Evolutionary conservation across 208 protist species (phyloP).

Genomic region (Leishmania arabica): DNA sequence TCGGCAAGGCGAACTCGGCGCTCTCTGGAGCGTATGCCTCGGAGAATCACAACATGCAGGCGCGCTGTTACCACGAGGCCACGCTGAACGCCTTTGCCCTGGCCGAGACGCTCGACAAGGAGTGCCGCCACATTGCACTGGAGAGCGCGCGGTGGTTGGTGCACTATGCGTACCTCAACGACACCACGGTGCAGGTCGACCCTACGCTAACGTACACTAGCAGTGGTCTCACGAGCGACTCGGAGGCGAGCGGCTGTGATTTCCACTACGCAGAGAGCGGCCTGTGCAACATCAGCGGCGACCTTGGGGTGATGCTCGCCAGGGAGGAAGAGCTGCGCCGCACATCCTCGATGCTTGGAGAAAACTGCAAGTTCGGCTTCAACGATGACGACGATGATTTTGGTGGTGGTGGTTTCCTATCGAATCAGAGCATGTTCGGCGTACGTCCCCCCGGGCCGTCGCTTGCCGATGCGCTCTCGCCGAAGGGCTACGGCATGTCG

Average conservation of each 20-base stretch:
- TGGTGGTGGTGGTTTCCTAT: conserved; percentile 4
- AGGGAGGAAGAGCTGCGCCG: conserved; percentile 56
- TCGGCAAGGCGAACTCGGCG: conserved; percentile 65
- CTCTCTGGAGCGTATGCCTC: conserved; percentile 70
- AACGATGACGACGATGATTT: conserved; percentile 29
- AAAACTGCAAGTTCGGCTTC: conserved; percentile 7
- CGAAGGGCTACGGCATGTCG: not conserved
- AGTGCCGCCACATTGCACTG: conserved; percentile 48
- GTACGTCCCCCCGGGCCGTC: conserved; percentile 7
- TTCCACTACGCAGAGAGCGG: conserved; percentile 36
- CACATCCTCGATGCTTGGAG: conserved; percentile 20
- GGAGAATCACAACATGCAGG: conserved; percentile 56
- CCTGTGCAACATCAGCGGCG: conserved; percentile 68
- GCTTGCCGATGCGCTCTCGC: not conserved
- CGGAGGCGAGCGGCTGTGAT: conserved; percentile 23
- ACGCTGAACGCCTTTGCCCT: conserved; percentile 56
- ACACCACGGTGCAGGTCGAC: conserved; percentile 62
- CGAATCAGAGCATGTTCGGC: conserved; percentile 30
- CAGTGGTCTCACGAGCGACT: conserved; percentile 20
- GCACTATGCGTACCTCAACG: conserved; percentile 83
- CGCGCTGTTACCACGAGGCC: conserved; percentile 63
- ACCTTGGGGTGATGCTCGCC: conserved; percentile 60
- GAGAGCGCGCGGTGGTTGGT: conserved; percentile 85
- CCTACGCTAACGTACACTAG: conserved; percentile 20
- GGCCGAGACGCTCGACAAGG: conserved; percentile 29